phyloP scores from a whole-genome alignment of 257 asterid genomes.

The Ajuga chamaepitys region DNA sequence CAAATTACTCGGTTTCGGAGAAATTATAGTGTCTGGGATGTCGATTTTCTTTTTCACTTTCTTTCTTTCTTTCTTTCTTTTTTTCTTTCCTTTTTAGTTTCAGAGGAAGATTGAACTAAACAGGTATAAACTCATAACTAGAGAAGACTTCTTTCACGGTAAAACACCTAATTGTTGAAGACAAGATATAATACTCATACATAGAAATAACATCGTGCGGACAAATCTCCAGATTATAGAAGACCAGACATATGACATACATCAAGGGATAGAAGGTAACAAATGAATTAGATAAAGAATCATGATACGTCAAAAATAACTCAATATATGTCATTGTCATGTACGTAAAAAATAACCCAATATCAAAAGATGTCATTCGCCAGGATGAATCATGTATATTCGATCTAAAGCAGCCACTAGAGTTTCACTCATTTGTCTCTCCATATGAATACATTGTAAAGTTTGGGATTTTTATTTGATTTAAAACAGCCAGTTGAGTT shows the following conservation, averaged over 20 bases:
- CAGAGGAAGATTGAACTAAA: neutral
- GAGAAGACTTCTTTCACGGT: neutral
- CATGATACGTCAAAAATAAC: neutral
- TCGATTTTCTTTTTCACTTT: neutral
- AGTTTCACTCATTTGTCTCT: neutral
- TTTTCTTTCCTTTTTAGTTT: neutral
- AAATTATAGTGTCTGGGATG: neutral
- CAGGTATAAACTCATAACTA: neutral
- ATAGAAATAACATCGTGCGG: neutral
- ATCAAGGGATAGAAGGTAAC: neutral
- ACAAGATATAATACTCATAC: neutral
- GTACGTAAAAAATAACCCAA: too few species aligned
- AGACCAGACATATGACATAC: neutral
- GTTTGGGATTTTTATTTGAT: too few species aligned
- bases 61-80: too few species aligned
- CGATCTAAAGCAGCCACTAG: neutral
- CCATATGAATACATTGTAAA: neutral
- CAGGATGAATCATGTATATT: neutral
- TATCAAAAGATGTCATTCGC: neutral
- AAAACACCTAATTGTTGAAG: slow-evolving; percentile 1
- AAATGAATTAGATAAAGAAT: neutral
- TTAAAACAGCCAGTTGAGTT: neutral
- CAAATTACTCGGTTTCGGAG: slow-evolving; percentile 10
- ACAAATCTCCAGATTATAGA: neutral
- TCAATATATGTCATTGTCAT: too few species aligned